Conservation (phyloP, 805 yeast species). For the Saccharomycopsis synnaedendra region DNA sequence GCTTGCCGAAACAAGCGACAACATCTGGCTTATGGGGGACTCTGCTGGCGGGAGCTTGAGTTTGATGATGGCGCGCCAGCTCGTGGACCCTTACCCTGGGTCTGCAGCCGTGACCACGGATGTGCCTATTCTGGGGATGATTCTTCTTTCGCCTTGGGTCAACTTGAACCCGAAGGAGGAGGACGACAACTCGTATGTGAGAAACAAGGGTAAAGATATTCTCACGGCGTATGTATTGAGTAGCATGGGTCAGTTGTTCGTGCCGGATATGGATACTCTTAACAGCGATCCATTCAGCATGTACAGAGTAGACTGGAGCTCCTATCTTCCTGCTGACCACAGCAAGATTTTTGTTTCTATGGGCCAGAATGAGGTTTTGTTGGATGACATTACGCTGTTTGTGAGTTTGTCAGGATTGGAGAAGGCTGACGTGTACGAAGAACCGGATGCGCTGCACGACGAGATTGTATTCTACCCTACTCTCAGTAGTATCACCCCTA, state of each 20-base stretch:
- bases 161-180: background rate
- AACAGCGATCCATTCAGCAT: too few species aligned
- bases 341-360: slow-evolving; percentile 1
- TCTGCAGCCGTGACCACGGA: background rate
- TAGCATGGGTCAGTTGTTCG: background rate
- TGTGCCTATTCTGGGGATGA: background rate
- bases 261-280: too few species aligned
- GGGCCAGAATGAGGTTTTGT: slow-evolving; percentile 1
- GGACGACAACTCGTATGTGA: background rate
- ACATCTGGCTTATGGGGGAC: slow-evolving; percentile 20
- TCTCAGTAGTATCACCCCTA: background rate
- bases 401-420: background rate
- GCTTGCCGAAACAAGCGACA: slow-evolving; percentile 13
- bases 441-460: too few species aligned
- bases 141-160: slow-evolving; percentile 5
- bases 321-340: too few species aligned
- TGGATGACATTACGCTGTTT: background rate
- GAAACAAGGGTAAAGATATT: background rate
- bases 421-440: background rate
- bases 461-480: too few species aligned
- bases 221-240: background rate
- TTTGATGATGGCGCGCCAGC: slow-evolving; percentile 12
- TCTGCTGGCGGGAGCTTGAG: slow-evolving; percentile 22
- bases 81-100: background rate
- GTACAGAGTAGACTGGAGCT: too few species aligned